Percentiles rank a stretch among this genome's conserved stretches.
Evolutionary conservation across 1,139 yeast genomes (phyloP).

Genomic region (Blastobotrys petasosporus): DNA sequence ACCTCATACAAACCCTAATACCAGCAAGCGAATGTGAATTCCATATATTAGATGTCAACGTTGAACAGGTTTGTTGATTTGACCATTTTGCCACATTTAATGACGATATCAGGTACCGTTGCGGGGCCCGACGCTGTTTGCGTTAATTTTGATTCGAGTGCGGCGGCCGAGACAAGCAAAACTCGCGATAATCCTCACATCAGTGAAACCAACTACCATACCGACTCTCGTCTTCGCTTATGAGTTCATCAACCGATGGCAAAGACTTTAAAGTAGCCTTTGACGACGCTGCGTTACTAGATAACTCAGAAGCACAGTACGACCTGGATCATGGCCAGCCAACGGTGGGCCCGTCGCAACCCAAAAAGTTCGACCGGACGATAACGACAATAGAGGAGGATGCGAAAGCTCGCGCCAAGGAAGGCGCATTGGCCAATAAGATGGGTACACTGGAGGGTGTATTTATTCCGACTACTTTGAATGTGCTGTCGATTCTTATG

Average conservation of each 20-base stretch:
- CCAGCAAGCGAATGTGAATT: no score
- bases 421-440: conserved; percentile 16
- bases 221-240: background rate
- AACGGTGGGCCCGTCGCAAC: background rate
- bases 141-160: no score
- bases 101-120: no score
- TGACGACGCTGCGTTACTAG: conserved; percentile 1
- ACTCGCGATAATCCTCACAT: no score
- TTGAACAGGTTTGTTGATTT: no score
- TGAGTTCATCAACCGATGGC: background rate
- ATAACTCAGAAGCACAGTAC: conserved; percentile 3
- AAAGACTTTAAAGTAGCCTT: conserved; percentile 6
- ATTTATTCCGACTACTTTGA: conserved; percentile 68
- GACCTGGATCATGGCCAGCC: conserved; percentile 1
- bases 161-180: no score
- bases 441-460: conserved; percentile 42
- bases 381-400: conserved; percentile 8
- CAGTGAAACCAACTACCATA: no score
- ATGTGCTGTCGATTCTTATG: conserved; percentile 73
- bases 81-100: no score
- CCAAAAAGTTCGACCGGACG: conserved; percentile 5
- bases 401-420: background rate
- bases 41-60: no score
- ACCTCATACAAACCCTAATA: no score
- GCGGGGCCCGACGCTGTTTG: no score